Evolutionary conservation across 2,329 filamentous ascomycete genomes (phyloP).

Genomic region (Teratosphaeria zuluensis): DNA sequence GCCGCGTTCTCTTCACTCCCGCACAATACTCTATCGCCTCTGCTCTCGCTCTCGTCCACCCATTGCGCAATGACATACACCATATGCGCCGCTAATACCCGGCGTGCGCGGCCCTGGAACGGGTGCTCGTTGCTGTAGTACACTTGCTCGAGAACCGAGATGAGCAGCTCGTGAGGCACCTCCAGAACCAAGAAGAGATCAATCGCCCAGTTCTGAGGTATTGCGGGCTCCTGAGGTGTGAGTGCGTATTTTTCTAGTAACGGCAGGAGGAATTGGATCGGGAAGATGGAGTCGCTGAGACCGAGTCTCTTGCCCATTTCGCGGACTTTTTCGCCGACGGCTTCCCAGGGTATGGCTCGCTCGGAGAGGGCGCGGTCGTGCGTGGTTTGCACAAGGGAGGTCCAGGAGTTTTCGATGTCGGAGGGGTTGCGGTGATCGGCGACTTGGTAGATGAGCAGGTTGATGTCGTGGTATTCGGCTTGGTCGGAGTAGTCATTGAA

Average conservation of each 20-base stretch:
- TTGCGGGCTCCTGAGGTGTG: constrained; percentile 38
- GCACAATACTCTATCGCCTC: constrained; percentile 45
- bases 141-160: constrained; percentile 54
- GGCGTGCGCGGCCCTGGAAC: constrained; percentile 48
- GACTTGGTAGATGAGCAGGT: constrained; percentile 80
- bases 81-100: constrained; percentile 51
- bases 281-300: constrained; percentile 23
- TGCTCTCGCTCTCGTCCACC: constrained; percentile 47
- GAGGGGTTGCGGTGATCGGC: constrained; percentile 84
- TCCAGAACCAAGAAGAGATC: constrained; percentile 57
- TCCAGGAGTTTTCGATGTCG: constrained; percentile 78
- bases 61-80: constrained; percentile 52
- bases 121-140: constrained; percentile 59
- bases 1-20: constrained; percentile 51
- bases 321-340: constrained; percentile 52
- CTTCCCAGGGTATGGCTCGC: constrained; percentile 55
- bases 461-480: constrained; percentile 88
- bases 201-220: constrained; percentile 50
- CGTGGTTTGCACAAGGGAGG: constrained; percentile 64
- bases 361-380: constrained; percentile 38
- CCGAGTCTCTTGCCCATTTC: constrained; percentile 45
- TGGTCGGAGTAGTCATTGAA: constrained; percentile 88
- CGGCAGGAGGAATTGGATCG: constrained; percentile 38
- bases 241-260: constrained; percentile 47
- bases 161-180: constrained; percentile 51